Evolutionary conservation across 495 filamentous ascomycete species (phyloP).

Genomic region (Elasticomyces elasticus): DNA sequence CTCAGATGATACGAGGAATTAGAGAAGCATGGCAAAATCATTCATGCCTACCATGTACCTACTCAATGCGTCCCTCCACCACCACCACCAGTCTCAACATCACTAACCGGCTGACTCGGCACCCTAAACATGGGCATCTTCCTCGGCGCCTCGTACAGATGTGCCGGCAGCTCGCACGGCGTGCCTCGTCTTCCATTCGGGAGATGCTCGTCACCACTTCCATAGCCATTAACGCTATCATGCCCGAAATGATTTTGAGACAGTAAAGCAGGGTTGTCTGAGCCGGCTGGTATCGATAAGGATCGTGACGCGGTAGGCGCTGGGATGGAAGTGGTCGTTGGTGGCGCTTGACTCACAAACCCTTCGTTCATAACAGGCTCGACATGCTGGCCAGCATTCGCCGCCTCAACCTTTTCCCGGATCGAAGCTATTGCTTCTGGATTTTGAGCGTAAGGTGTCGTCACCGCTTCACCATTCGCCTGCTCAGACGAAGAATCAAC

Average conservation of each 20-base stretch:
- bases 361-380: conserved; percentile 10
- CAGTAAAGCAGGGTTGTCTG: neutral
- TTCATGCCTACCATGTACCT: too few relatives aligned
- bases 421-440: conserved; percentile 14
- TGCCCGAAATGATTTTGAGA: conserved; percentile 4
- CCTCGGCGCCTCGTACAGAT: conserved; percentile 1
- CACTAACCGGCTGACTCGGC: conserved; percentile 17
- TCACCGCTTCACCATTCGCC: neutral
- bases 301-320: neutral
- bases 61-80: too few relatives aligned
- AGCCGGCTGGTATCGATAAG: neutral
- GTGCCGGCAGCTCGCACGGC: conserved; percentile 7
- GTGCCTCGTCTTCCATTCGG: neutral
- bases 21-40: too few relatives aligned
- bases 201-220: conserved; percentile 1
- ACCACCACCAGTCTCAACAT: conserved; percentile 10
- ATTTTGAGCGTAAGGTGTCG: conserved; percentile 18
- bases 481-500: neutral
- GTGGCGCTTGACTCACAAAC: neutral
- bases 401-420: conserved; percentile 18
- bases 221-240: neutral
- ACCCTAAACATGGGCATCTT: conserved; percentile 25
- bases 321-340: neutral
- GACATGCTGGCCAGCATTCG: conserved; percentile 5
- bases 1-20: too few relatives aligned